Evolutionary conservation across 2,329 filamentous ascomycete species (phyloP), one percentile per base, ranked within the genome.

Genomic region (Aspergillus novofumigatus): DNA sequence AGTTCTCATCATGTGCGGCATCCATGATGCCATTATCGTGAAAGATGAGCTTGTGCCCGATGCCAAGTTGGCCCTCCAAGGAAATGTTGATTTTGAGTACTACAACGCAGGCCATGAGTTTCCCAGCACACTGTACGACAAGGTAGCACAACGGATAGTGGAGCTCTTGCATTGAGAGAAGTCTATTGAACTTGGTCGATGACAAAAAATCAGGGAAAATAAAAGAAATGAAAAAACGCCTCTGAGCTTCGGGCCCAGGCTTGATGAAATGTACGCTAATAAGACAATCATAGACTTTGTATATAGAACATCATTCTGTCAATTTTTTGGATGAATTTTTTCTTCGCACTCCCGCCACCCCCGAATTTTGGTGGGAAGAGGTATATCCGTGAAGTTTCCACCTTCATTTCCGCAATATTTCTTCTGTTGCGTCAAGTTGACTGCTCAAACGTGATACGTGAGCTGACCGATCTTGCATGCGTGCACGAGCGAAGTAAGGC

Each of bases 81-180:
- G 77, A 25, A 84, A 87, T 55, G 79, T 87, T 3, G 78, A 83
- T 56, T 79, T 86, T 51, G 75, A 79, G 45, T 73, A 83, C 25
- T 66, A 90, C 17, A 78, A 83, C 25, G 86, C 83, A 4, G 88
- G 87, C 0, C 89, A 92, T 68, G 88, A 91, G 66, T 76, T 91
- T 58, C 86, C 85, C 1, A 85, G 90, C 61, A 83, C 83, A 11
- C 81, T 80, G 55, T 83, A 83, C 2, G 74, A 77, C 9, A 81
- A 85, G 54, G 80, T 90, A 55, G 85, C 83, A 1, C 70, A 77
- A n/a, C 71, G 74, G n/a, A 78, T 85, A 42, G 65, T 70, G 51
- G 72, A 75, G 17, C 75, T 78, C 49, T 56, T 64, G 53, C 25
- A 58, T 59, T 66, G 52, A 63, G 44, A 49, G 35, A 11, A 23